A percentile compares a stretch with the other conserved stretches of the same genome.
Evolutionary conservation across 2,329 filamentous ascomycete species (phyloP).

Genomic region (Lasiodiplodia citricola): DNA sequence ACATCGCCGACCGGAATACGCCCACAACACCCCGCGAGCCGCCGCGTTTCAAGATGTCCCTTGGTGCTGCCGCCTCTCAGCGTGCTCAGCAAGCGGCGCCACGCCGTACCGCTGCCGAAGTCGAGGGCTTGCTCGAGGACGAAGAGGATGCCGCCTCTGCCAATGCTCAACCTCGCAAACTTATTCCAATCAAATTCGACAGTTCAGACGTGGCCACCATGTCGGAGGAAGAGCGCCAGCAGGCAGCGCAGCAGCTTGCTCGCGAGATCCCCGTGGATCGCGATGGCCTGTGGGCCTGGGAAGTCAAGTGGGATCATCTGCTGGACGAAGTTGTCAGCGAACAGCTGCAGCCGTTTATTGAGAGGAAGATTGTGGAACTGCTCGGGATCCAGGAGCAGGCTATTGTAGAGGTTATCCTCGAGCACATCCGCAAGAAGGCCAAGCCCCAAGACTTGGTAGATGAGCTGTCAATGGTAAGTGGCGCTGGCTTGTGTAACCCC

Average conservation of each 20-base stretch:
- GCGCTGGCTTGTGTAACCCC: not conserved
- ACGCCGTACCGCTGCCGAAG: conserved; percentile 85
- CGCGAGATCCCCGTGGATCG: conserved; percentile 89
- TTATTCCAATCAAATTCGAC: conserved; percentile 58
- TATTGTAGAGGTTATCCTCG: conserved; percentile 89
- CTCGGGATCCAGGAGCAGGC: conserved; percentile 96
- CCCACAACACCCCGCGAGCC: conserved; percentile 60
- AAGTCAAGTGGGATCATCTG: conserved; percentile 89
- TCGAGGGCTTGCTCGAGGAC: conserved; percentile 92
- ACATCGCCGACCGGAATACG: conserved; percentile 60
- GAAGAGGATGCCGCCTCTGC: conserved; percentile 75
- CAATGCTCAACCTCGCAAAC: conserved; percentile 70
- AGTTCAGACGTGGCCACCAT: conserved; percentile 56
- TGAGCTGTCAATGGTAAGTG: conserved; percentile 78
- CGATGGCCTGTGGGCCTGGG: conserved; percentile 88
- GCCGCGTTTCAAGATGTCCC: conserved; percentile 87
- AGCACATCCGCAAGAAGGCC: conserved; percentile 77
- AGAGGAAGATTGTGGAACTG: conserved; percentile 98
- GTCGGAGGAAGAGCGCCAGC: conserved; percentile 84
- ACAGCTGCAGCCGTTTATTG: conserved; percentile 91
- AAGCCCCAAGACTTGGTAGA: conserved; percentile 81
- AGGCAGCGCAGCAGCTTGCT: conserved; percentile 80
- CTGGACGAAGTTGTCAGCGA: conserved; percentile 80
- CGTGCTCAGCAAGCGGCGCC: conserved; percentile 64
- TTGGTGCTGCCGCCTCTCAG: conserved; percentile 84